phyloP scores from a whole-genome alignment of 1,139 yeast species.

The Sugiyamaella grinbergsii region DNA sequence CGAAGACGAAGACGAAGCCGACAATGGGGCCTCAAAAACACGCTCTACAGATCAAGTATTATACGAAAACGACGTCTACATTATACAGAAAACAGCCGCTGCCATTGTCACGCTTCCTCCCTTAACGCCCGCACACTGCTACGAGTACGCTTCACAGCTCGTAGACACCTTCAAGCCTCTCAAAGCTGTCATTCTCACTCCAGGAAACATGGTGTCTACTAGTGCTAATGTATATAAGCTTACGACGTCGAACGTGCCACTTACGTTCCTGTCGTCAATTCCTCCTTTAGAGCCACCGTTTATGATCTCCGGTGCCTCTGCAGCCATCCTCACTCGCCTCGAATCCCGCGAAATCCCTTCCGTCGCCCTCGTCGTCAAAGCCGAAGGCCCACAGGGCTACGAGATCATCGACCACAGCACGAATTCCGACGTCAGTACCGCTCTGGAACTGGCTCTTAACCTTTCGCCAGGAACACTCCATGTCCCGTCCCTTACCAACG shows the following conservation, averaged over 20 bases:
- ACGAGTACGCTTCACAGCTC: constrained; percentile 26
- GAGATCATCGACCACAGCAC: constrained; percentile 35
- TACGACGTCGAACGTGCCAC: constrained; percentile 10
- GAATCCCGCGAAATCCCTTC: constrained; percentile 27
- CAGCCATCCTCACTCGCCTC: constrained; percentile 32
- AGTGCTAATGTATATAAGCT: constrained; percentile 26
- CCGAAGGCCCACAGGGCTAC: constrained; percentile 39
- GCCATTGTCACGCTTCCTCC: constrained; percentile 26
- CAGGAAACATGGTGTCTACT: constrained; percentile 28
- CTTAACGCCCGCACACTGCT: constrained; percentile 29
- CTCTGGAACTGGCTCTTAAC: constrained; percentile 18
- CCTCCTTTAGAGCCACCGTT: constrained; percentile 33
- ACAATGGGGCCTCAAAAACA: neutral
- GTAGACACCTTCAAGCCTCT: constrained; percentile 25
- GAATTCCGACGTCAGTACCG: constrained; percentile 18
- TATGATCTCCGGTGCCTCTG: constrained; percentile 36
- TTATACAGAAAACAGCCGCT: constrained; percentile 10
- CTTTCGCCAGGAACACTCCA: constrained; percentile 16
- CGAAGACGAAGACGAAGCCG: constrained; percentile 20
- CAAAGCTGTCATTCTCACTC: constrained; percentile 26
- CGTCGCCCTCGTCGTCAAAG: constrained; percentile 33
- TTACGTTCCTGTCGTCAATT: constrained; percentile 2
- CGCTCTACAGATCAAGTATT: constrained; percentile 13
- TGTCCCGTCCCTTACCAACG: constrained; percentile 19
- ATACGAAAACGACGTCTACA: constrained; percentile 20